Base-by-base conservation (phyloP, 2,329 filamentous ascomycete genomes). In the Fusarium solani-melongenae region DNA sequence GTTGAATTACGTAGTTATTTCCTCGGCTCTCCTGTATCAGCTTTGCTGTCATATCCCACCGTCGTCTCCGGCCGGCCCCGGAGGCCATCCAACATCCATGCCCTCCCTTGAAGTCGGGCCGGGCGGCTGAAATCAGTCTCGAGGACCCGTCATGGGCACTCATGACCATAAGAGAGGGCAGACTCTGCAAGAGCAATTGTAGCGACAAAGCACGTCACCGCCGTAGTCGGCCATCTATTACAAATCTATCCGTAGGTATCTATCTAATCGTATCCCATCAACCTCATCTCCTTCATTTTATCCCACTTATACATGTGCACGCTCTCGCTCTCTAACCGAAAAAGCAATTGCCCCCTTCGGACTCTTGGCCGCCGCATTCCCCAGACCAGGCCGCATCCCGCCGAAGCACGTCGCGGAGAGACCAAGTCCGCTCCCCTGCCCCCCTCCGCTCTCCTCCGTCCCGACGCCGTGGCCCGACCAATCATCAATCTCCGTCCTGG, bases 381-480 rank as follows among this genome's bases (percentile, higher is more conserved):
- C 15, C 55, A 46, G 20, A 46, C 41, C 41, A 27, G 51, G 49
- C 53, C 39, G 36, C 36, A 58, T 61, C 55, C 58, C 27, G 39
- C 20, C 33, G 63, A 66, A 67, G 27, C 36, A 38, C 2, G 62
- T 39, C 62, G 58, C 76, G 72, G 76, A 72, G 75, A 72, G 74
- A 61, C 55, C 72, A 77, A 77, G 70, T 78, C 76, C 76, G 76
- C 68, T 57, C 44, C 53, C 22, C 64, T 66, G 49, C 44, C 55
- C 41, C 57, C 58, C 69, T 62, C 59, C 67, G 44, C 56, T 17
- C 41, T 36, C 56, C 60, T 73, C 71, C 46, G n/a, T 64, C 36
- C 41, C 36, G 33, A 46, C 56, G 59, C 31, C 38, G 44, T 68
- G 29, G 49, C 62, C 33, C 44, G 55, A 39, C 51, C 74, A 74